phyloP scores from a whole-genome alignment of 139 green algal genomes.

The Haematococcus sp. region DNA sequence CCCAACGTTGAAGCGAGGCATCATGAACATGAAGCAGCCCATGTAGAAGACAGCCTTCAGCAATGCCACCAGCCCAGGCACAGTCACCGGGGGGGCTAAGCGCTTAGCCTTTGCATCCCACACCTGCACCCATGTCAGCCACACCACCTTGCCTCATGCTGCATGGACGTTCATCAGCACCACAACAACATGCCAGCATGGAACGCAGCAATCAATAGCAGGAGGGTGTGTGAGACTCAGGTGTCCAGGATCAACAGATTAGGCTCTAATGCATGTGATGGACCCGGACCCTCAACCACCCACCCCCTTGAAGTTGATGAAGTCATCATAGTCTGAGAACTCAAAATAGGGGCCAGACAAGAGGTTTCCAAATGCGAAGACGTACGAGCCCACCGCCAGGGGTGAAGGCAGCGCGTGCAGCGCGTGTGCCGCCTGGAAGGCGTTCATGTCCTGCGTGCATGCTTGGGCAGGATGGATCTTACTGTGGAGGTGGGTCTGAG shows the following conservation, averaged over 20 bases:
- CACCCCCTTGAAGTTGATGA: slow-evolving; percentile 60
- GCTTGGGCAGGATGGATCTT: too few relatives aligned
- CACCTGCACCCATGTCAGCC: slow-evolving; percentile 12
- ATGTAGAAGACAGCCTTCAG: slow-evolving; percentile 11
- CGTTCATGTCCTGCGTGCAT: slow-evolving; percentile 12
- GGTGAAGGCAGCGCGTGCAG: slow-evolving; percentile 40
- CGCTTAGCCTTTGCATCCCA: slow-evolving; percentile 5
- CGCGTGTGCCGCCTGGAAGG: slow-evolving; percentile 31
- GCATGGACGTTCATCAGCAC: too few relatives aligned
- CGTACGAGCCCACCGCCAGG: slow-evolving; percentile 72
- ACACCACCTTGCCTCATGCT: too few relatives aligned
- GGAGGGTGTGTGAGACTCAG: too few relatives aligned
- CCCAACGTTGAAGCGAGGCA: not conserved
- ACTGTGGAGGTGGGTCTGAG: too few relatives aligned
- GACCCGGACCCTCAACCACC: too few relatives aligned
- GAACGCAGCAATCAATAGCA: too few relatives aligned
- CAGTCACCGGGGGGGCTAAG: not conserved
- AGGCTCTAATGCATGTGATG: too few relatives aligned
- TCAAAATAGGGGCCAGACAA: slow-evolving; percentile 82
- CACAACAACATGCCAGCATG: too few relatives aligned
- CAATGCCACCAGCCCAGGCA: not conserved
- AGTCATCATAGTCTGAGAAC: slow-evolving; percentile 73
- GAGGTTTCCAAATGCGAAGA: slow-evolving; percentile 80
- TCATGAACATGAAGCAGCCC: slow-evolving; percentile 14
- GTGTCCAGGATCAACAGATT: too few relatives aligned